Base-by-base conservation (phyloP, 306 rosid genomes). In the Vigna reflexopilosa region DNA sequence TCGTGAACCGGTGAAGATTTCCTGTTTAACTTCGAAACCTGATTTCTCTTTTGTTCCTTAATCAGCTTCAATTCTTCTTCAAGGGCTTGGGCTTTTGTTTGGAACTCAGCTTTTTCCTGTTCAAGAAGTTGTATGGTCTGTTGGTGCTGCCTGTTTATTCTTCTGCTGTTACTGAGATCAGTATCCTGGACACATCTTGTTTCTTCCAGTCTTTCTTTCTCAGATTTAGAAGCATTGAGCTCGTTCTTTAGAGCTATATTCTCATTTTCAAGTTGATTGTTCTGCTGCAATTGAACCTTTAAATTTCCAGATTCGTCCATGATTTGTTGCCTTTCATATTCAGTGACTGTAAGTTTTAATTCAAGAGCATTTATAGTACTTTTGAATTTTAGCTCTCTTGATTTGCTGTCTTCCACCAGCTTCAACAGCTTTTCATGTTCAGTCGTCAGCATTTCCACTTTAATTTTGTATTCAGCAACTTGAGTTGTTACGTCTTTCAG, bases 181-280 rank as follows among this genome's bases (percentile, higher is more conserved):
- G 77, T 57, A 68, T 72, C 80, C 76, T 57, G 82, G 40, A 30
- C 20, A 74, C 57, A 49, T 68, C 72, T 54, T 55, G 85, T 22
- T 51, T 88, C 90, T 82, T 89, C 82, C 30, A 91, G 83, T 51
- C 82, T 81, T 79, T 84, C 85, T 16, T 77, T 89, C 80, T 89
- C 86, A 32, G 73, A 73, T 70, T 82, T 83, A 54, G 82, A 67
- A 70, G 75, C 76, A 6, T 48, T 17, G 75, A 86, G 87, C 47
- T 84, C 87, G 61, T 73, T 83, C 83, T 86, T 79, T 75, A 87
- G 87, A 61, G 73, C 83, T 77, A 56, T 49, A 55, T 83, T 75
- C 69, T 89, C 86, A 67, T 81, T 83, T 79, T 81, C 77, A 36
- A 84, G 69, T 52, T 83, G 69, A 67, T 68, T 64, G 75, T 22